These are phyloP conservation scores for Radiomyces spectabilis DNA, from an alignment of 192 early-diverging fungal species.

Conservation along the genomic window DNA sequence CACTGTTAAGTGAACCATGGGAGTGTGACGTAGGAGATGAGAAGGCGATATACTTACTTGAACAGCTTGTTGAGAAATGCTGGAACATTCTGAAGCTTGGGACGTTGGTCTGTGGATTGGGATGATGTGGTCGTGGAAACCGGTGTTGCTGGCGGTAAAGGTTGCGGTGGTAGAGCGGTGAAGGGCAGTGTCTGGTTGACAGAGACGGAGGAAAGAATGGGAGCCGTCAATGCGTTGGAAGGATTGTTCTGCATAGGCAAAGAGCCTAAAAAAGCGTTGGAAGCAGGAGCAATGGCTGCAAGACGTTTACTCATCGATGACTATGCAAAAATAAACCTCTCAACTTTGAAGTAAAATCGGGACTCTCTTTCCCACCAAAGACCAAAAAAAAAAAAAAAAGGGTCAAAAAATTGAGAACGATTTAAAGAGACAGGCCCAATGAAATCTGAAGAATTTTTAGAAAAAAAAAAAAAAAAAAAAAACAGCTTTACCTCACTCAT, in stretches of 20 bases:
- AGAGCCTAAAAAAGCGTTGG: background rate
- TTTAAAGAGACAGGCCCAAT: too few species aligned
- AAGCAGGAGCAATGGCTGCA: slow-evolving; percentile 5
- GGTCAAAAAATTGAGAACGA: too few species aligned
- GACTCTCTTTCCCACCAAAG: too few species aligned
- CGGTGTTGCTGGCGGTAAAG: background rate
- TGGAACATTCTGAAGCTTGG: slow-evolving; percentile 50
- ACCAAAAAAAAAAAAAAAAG: too few species aligned
- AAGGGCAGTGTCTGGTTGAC: background rate
- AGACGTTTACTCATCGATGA: slow-evolving; percentile 14
- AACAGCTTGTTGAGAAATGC: slow-evolving; percentile 93
- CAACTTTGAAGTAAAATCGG: too few species aligned
- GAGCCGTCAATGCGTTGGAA: background rate
- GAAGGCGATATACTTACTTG: slow-evolving; percentile 48
- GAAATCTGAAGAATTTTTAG: too few species aligned
- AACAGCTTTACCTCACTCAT: too few species aligned
- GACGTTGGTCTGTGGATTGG: slow-evolving; percentile 4
- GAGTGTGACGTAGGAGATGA: background rate
- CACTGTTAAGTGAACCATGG: background rate
- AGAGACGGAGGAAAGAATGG: background rate
- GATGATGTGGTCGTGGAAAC: background rate
- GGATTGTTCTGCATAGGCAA: background rate
- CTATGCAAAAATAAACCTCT: too few species aligned
- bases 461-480: too few species aligned
- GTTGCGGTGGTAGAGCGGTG: background rate